A percentile compares a stretch with the other conserved stretches of the same genome.
phyloP scores from a whole-genome alignment of 2,329 filamentous ascomycete species.

The Parafenestella ontariensis region DNA sequence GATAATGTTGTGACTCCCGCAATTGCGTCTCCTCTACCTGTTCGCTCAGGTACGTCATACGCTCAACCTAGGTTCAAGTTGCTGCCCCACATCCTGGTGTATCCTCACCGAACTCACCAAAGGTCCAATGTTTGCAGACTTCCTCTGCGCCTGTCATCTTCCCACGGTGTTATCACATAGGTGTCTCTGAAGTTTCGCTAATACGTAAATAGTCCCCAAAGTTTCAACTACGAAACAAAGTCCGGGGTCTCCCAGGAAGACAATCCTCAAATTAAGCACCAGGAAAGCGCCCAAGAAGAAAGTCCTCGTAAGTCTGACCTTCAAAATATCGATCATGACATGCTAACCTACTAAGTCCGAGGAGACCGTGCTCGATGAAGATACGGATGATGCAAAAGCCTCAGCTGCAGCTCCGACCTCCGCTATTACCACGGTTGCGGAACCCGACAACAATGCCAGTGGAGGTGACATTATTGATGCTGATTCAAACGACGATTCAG shows the following conservation, averaged over 20 bases:
- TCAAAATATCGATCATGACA: slow-evolving; percentile 3
- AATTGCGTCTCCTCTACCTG: slow-evolving; percentile 29
- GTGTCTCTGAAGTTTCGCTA: neutral
- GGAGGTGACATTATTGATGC: slow-evolving; percentile 5
- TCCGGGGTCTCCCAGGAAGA: slow-evolving; percentile 28
- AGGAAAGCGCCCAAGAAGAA: slow-evolving; percentile 33
- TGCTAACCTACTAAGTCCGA: slow-evolving; percentile 28
- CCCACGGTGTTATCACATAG: neutral
- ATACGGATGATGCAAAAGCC: slow-evolving; percentile 13
- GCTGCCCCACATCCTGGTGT: slow-evolving; percentile 2
- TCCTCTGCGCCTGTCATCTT: neutral
- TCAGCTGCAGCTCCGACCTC: slow-evolving; percentile 5
- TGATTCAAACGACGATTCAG: slow-evolving; percentile 1
- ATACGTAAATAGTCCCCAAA: slow-evolving; percentile 19
- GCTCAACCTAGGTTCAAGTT: slow-evolving; percentile 7
- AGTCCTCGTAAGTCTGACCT: slow-evolving; percentile 22
- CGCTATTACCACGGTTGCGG: slow-evolving; percentile 1
- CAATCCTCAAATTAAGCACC: slow-evolving; percentile 28
- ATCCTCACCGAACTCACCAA: neutral
- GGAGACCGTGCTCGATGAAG: slow-evolving; percentile 17
- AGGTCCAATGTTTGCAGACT: neutral
- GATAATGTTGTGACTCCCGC: slow-evolving; percentile 19
- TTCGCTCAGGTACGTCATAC: slow-evolving; percentile 36
- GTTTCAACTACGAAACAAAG: slow-evolving; percentile 8
- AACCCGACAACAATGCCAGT: slow-evolving; percentile 8